Conservation (phyloP, 2,329 filamentous ascomycete species). For the Colletotrichum camelliae region DNA sequence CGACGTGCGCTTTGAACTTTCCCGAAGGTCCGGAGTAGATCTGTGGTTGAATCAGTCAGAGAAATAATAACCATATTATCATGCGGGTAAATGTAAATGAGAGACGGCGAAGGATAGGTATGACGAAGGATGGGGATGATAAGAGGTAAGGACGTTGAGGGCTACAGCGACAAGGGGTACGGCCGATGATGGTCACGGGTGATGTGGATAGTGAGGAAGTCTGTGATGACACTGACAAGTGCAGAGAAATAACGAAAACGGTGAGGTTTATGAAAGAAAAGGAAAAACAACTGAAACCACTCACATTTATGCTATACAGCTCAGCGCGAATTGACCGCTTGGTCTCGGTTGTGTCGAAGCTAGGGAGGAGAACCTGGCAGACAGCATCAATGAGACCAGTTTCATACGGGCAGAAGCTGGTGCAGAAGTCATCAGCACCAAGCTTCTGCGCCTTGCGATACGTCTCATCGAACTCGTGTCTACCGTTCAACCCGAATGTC, state of each 20-base stretch:
- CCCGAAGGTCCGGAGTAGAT: constrained; percentile 57
- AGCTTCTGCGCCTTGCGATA: constrained; percentile 60
- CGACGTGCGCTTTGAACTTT: constrained; percentile 55
- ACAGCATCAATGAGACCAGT: constrained; percentile 57
- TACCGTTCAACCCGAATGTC: constrained; percentile 48
- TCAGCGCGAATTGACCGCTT: constrained; percentile 50
- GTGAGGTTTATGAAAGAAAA: too few relatives aligned
- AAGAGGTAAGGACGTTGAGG: too few relatives aligned
- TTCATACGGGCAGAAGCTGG: constrained; percentile 56
- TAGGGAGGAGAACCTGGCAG: constrained; percentile 48
- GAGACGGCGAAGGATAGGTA: too few relatives aligned
- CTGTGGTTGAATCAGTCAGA: constrained; percentile 29
- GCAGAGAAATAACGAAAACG: too few relatives aligned
- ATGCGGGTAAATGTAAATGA: too few relatives aligned
- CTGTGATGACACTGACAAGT: too few relatives aligned
- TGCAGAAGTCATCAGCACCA: constrained; percentile 49
- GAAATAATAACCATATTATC: too few relatives aligned
- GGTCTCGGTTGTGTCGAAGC: not conserved
- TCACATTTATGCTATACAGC: constrained; percentile 62
- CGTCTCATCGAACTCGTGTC: constrained; percentile 55
- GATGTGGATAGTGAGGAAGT: too few relatives aligned
- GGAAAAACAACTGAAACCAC: too few relatives aligned
- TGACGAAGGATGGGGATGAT: too few relatives aligned
- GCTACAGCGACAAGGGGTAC: too few relatives aligned
- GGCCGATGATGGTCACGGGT: too few relatives aligned